Base-by-base conservation (phyloP, 2,329 filamentous ascomycete genomes). In the Epichloe amarillans region DNA sequence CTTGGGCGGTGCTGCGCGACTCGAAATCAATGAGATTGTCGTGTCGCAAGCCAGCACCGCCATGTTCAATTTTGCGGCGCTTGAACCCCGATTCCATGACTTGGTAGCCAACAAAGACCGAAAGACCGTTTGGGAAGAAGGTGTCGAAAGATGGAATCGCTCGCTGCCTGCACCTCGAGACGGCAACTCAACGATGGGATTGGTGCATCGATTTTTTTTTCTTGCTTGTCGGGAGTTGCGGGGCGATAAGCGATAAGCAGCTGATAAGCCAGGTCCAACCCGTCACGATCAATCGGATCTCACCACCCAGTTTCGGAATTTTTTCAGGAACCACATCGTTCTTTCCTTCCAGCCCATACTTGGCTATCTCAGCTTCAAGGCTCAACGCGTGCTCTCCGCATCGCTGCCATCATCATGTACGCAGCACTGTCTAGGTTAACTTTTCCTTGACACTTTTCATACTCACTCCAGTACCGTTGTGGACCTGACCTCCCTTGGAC, bases 21-120 rank as follows among this genome's bases (percentile, higher is more conserved):
- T 72, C 66, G 48, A 73, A 69, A 52, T 69, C 63, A 46, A 70
- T 69, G 50, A 70, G 64, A 17, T 58, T 61, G 49, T 63, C 57
- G 46, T 67, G 64, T 19, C 61, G 62, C 40, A 70, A 43, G 44
- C 64, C 62, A 37, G 59, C 56, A 50, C 62, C 63, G 37, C 57
- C 57, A 54, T 75, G 71, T 23, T 66, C 68, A 33, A 75, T 62
- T 60, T 76, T 77, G 46, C 73, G 71, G 52, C 74, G 66, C 59
- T 77, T 76, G 19, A 69, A 67, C 52, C 60, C 69, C 23, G 65
- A 66, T 55, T 75, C 72, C 74, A 77, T 76, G 52, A 30, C 40
- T 43, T 30, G 21, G 4, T 19, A 19, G 26, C 40, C 19, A n/a
- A 38, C 6, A 10, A 21, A 19, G 19, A n/a, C 26, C 19, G 47